These are phyloP conservation scores for Colletotrichum tropicicola DNA, from an alignment of 2,329 filamentous ascomycete species.

Conservation along the genomic window DNA sequence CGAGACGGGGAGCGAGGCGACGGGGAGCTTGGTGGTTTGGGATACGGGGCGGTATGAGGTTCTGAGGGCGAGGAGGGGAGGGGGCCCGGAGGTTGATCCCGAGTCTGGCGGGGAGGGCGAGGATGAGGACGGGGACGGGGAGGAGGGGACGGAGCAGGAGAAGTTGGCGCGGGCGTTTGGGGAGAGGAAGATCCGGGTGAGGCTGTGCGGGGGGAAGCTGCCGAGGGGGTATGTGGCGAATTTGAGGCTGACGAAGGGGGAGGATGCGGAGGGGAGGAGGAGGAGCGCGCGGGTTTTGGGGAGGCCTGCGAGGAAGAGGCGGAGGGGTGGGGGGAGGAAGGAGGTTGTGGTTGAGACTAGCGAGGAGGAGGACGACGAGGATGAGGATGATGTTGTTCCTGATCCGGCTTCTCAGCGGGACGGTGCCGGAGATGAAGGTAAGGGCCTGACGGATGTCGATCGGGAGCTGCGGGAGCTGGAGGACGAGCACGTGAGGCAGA, in stretches of 20 bases:
- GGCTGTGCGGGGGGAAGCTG: constrained; percentile 62
- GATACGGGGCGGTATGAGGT: constrained; percentile 68
- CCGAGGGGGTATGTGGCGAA: constrained; percentile 63
- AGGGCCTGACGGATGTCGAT: constrained; percentile 45
- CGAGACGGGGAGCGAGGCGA: constrained; percentile 62
- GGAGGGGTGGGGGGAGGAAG: not conserved
- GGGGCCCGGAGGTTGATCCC: constrained; percentile 40
- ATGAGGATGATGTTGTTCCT: constrained; percentile 35
- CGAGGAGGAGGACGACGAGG: constrained; percentile 32
- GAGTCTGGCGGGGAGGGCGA: constrained; percentile 38
- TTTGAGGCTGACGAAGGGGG: constrained; percentile 57
- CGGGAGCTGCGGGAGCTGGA: constrained; percentile 54
- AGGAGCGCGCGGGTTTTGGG: constrained; percentile 33
- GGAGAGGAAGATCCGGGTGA: constrained; percentile 64
- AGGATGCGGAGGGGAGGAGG: constrained; percentile 45
- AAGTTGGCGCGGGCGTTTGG: constrained; percentile 62
- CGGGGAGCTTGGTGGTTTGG: constrained; percentile 70
- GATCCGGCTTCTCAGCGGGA: constrained; percentile 12
- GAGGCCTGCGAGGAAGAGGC: not conserved
- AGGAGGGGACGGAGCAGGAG: constrained; percentile 45
- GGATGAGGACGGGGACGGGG: constrained; percentile 26
- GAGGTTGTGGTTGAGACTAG: constrained; percentile 15
- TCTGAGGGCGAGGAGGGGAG: constrained; percentile 51
- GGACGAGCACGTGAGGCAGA: constrained; percentile 62
- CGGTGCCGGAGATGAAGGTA: constrained; percentile 27